These are phyloP conservation scores for Candida vaughaniae DNA, from an alignment of 805 yeast species.

Conservation along the genomic window DNA sequence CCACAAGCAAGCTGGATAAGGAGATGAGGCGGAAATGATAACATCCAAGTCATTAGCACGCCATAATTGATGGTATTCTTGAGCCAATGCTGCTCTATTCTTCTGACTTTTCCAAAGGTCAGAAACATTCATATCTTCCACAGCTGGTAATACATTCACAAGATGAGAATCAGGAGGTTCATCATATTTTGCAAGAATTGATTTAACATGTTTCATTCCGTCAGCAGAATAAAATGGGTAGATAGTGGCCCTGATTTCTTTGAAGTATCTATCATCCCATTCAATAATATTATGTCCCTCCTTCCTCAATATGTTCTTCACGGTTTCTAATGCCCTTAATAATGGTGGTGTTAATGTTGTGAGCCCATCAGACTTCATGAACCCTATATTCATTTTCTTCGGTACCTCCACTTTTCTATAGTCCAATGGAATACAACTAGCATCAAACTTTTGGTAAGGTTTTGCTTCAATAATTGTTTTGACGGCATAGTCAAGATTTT, in stretches of 20 bases:
- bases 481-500: slow-evolving; percentile 55
- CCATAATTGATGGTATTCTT: slow-evolving; percentile 9
- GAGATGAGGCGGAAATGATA: slow-evolving; percentile 10
- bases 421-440: slow-evolving; percentile 42
- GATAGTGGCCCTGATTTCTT: slow-evolving; percentile 9
- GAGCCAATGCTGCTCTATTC: slow-evolving; percentile 7
- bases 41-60: slow-evolving; percentile 6
- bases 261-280: slow-evolving; percentile 12
- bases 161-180: slow-evolving; percentile 12
- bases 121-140: slow-evolving; percentile 9
- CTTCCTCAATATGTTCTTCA: slow-evolving; percentile 19
- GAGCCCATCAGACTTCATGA: slow-evolving; percentile 60
- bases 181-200: slow-evolving; percentile 7
- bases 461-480: slow-evolving; percentile 49
- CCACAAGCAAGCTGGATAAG: slow-evolving; percentile 27
- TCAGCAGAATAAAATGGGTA: slow-evolving; percentile 14
- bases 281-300: slow-evolving; percentile 52
- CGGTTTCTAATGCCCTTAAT: slow-evolving; percentile 20
- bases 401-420: slow-evolving; percentile 30
- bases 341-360: slow-evolving; percentile 68
- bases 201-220: slow-evolving; percentile 11
- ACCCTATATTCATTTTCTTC: slow-evolving; percentile 51
- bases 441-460: slow-evolving; percentile 54
- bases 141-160: background rate
- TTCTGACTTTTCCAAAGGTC: slow-evolving; percentile 12